Evolutionary conservation across 148 eudicot species (phyloP), one percentile per base, ranked within the genome.

Genomic region (Arbutus unedo): DNA sequence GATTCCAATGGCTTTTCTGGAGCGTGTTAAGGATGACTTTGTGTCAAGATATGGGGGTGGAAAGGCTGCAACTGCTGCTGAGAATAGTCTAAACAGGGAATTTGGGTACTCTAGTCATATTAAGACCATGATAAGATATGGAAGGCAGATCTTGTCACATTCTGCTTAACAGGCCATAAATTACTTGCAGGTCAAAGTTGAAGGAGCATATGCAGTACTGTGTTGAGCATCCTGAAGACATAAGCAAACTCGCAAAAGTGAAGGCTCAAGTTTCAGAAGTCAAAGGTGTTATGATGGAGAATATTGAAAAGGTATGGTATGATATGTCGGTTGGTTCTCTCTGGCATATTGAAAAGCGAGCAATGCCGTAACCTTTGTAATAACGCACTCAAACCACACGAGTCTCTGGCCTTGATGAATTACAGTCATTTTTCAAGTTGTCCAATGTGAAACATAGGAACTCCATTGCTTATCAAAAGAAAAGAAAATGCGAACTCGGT

Each of bases 251-350:
- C 23, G 64, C 85, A 51, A 85, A 85, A 51, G 87, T 85, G 76
- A 85, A 85, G 55, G 87, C 85, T 79, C 87, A 85, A 78, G 87
- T 85, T 82, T 83, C 88, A 67, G 88, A 85, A 76, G 87, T 85
- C 50, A 85, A 85, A 72, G 87, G 87, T 74, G 87, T 85, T 53
- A 82, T 85, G 88, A 86, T 86, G 88, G 85, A 86, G 66, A 86
- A 86, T 56, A 86, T 86, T 55, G 88, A 86, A 64, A 86, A 86
- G 88, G 88, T 86, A 72, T 38, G 19, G 11, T 25, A 5, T 66
- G 45, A 23, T 78, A 21, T 13, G 45, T 62, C 48, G 57, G 57
- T 79, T 80, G 0, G 2, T 23, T 2, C 57, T 66, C 21, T 79
- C n/a, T 60, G 8, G 51, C 57, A 66, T 66, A 62, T 31, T 66